These are phyloP conservation scores for Caryopteris hybrid DNA, from an alignment of 305 asterid species.

Conservation along the genomic window DNA sequence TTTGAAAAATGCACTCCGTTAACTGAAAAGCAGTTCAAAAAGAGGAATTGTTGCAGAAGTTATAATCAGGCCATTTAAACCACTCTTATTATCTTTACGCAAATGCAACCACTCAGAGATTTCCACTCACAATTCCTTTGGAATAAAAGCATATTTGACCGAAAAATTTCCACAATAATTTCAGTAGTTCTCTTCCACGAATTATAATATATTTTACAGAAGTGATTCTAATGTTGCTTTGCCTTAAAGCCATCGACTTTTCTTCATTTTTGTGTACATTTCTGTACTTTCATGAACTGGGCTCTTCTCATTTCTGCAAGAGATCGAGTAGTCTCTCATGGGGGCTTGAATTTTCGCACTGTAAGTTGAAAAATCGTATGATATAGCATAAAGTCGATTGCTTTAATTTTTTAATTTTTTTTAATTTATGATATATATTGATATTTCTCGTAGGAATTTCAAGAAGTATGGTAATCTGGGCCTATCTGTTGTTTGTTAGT, in stretches of 20 bases:
- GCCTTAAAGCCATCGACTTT: slow-evolving; percentile 26
- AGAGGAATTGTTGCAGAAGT: slow-evolving; percentile 7
- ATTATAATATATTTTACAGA: background rate
- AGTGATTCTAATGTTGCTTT: slow-evolving; percentile 22
- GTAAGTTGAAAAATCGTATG: background rate
- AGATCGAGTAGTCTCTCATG: background rate
- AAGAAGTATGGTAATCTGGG: slow-evolving; percentile 6
- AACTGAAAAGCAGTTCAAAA: slow-evolving; percentile 7
- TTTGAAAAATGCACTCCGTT: slow-evolving; percentile 12
- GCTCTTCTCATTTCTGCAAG: slow-evolving; percentile 7
- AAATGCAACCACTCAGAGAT: slow-evolving; percentile 18
- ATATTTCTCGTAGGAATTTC: background rate
- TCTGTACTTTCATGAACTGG: slow-evolving; percentile 11
- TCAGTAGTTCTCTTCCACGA: background rate
- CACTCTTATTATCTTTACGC: background rate
- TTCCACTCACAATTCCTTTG: slow-evolving; percentile 11
- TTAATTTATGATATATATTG: background rate
- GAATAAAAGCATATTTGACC: slow-evolving; percentile 23
- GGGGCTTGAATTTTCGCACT: background rate
- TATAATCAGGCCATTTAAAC: too few relatives aligned
- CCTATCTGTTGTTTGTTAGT: background rate
- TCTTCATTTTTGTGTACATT: slow-evolving; percentile 13
- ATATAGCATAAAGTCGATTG: background rate
- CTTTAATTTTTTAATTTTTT: background rate
- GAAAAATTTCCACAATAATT: slow-evolving; percentile 11